Evolutionary conservation across 805 yeast genomes (phyloP), one percentile per base, ranked within the genome.

Genomic region (Suhomyces sp.): DNA sequence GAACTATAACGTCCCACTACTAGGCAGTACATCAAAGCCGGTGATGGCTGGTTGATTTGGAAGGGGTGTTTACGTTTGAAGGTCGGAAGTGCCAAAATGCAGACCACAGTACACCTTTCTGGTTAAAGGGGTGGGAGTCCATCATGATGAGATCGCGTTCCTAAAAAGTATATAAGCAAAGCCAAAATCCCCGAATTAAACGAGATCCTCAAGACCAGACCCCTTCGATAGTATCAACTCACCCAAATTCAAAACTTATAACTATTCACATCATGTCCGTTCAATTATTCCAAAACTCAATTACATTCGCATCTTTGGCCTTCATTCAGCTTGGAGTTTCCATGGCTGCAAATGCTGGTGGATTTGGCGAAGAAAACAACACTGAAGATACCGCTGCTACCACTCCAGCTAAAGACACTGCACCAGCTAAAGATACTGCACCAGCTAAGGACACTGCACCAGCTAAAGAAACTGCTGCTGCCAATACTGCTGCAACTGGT

Each of bases 181-280:
- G 9, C 22, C 22, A 19, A 19, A 7, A 19, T 7, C 22, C 22
- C 22, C 22, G 10, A 19, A 19, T 19, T 10, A 19, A n/a, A n/a
- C n/a, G n/a, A n/a, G n/a, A n/a, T n/a, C n/a, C n/a, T n/a, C n/a
- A n/a, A n/a, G n/a, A n/a, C n/a, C n/a, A n/a, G n/a, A n/a, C n/a
- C n/a, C n/a, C n/a, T n/a, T n/a, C n/a, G n/a, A n/a, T n/a, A n/a
- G n/a, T n/a, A n/a, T n/a, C 22, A 19, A 19, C 10, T 23, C 13
- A 11, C 25, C n/a, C 25, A 23, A 6, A 6, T 7, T n/a, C n/a
- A 11, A 23, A n/a, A 11, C 12, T 11, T 11, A 25, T 18, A 17
- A 11, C 20, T 15, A 28, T 5, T 10, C 21, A 26, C n/a, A 35
- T 13, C n/a, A 47, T 48, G 53, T 46, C 53, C 9, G 42, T 44